These are phyloP conservation scores for Nosema granulosis DNA, from an alignment of 371 early-diverging fungal genomes.

Conservation along the genomic window DNA sequence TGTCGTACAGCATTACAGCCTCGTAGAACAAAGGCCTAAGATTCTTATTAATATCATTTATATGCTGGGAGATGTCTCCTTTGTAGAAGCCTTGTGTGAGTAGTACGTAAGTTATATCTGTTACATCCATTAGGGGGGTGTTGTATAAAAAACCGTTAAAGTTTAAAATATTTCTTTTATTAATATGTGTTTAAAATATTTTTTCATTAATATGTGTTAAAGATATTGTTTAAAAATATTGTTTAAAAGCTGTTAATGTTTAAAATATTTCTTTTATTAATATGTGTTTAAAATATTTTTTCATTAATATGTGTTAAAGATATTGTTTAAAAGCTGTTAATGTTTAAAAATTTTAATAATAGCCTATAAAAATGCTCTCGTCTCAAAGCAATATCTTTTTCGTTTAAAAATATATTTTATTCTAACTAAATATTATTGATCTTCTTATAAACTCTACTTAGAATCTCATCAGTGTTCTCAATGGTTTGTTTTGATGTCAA, in stretches of 20 bases:
- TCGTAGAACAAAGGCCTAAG: slow-evolving; percentile 24
- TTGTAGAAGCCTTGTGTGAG: neutral
- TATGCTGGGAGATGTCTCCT: neutral
- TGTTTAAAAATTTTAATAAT: too few species aligned
- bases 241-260: too few species aligned
- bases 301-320: too few species aligned
- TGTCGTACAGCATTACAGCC: slow-evolving; percentile 24
- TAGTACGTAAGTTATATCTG: slow-evolving; percentile 5
- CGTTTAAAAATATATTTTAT: neutral
- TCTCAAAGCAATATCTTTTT: too few species aligned
- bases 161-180: too few species aligned
- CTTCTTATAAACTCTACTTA: slow-evolving; percentile 72
- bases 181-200: too few species aligned
- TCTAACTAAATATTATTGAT: slow-evolving; percentile 16
- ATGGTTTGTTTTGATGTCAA: slow-evolving; percentile 78
- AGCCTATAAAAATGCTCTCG: too few species aligned
- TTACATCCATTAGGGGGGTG: neutral
- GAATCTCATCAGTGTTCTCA: slow-evolving; percentile 82
- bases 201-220: too few species aligned
- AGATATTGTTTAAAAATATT: too few species aligned
- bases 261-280: too few species aligned
- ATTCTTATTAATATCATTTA: slow-evolving; percentile 12
- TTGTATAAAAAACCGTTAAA: neutral
- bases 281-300: too few species aligned
- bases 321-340: too few species aligned